Percentiles rank a stretch among this genome's conserved stretches.
Conservation (phyloP, 495 filamentous ascomycete species). For the Penicillium flavigenum region DNA sequence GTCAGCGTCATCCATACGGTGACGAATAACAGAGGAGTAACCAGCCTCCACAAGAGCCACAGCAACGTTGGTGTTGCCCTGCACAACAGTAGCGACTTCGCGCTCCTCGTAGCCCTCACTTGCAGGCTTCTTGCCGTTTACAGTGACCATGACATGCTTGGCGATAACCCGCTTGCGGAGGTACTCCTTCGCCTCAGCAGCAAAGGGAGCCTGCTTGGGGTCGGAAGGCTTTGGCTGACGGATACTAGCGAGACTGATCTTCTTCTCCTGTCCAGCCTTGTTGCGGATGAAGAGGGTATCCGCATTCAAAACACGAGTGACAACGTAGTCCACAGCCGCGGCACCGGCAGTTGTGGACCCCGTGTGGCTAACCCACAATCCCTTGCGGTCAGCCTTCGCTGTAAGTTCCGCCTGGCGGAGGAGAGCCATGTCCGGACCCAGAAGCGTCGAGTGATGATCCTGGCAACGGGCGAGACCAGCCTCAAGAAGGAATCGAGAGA, state of each 20-base stretch:
- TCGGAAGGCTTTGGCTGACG: constrained; percentile 84
- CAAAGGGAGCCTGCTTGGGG: constrained; percentile 79
- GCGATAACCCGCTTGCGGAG: constrained; percentile 91
- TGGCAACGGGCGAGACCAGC: constrained; percentile 88
- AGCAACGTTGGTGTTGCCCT: constrained; percentile 83
- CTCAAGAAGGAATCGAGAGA: constrained; percentile 82
- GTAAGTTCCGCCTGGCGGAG: constrained; percentile 84
- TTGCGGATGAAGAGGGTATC: constrained; percentile 85
- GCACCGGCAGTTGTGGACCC: constrained; percentile 54
- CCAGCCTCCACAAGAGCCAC: constrained; percentile 85
- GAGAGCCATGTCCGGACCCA: constrained; percentile 80
- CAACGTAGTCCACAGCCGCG: constrained; percentile 71
- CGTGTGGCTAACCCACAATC: constrained; percentile 76
- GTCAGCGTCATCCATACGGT: constrained; percentile 89
- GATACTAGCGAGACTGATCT: constrained; percentile 88
- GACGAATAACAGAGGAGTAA: constrained; percentile 88
- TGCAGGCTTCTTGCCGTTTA: constrained; percentile 89
- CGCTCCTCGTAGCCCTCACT: constrained; percentile 90
- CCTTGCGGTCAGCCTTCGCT: constrained; percentile 70
- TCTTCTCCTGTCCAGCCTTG: constrained; percentile 81
- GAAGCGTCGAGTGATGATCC: constrained; percentile 87
- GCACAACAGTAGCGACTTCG: constrained; percentile 84
- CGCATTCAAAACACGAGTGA: constrained; percentile 80
- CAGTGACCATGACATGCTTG: constrained; percentile 83
- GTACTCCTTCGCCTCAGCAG: constrained; percentile 93